Base-by-base conservation (phyloP, 2,329 filamentous ascomycete species). In the Emergomyces orientalis region DNA sequence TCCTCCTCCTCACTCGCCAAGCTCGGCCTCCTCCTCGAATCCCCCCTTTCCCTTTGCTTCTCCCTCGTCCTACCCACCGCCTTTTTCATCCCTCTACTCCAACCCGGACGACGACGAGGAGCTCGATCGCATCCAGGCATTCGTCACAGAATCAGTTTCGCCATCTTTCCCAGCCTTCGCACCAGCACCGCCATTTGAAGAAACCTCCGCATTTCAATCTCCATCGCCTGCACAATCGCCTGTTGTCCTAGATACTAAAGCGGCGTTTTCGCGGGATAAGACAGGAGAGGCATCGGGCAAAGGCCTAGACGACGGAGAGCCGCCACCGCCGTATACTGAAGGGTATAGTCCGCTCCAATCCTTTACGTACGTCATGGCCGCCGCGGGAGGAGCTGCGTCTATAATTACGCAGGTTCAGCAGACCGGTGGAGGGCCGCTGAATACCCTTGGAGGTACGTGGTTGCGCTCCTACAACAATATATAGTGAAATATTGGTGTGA, bases 331-430 rank as follows among this genome's bases (percentile, higher is more conserved):
- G 63, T 99, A 99, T 77, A 91, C 90, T 69, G 93, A 97, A 85
- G 92, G 93, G 71, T 88, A 87, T 65, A 97, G 91, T 80, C 94
- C 94, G 66, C 86, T 99, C 75, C 84, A 89, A 65, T 90, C 91
- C 63, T 99, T 99, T 74, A 88, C 89, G 71, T 99, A 95, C 85
- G 86, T 96, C 75, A 99, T 99, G 94, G 92, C 94, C 79, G 90
- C 91, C 76, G 92, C 93, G 79, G 93, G 93, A 82, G 93, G 92
- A 80, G 90, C 92, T 71, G 88, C 92, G 81, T 97, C 94, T 85
- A 96, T 99, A 75, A 96, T 99, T 80, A 99, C 94, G 78, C 94
- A 99, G 81, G 94, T 99, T 71, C 92, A 96, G 75, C 94, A 99
- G 78, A 89, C 89, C 68, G 92, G 89, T 59, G 82, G 84, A 27